A percentile compares a stretch with the other conserved stretches of the same genome.
These are phyloP conservation scores for Talaromyces stipitatus DNA, from an alignment of 495 filamentous ascomycete species.

Conservation along the genomic window DNA sequence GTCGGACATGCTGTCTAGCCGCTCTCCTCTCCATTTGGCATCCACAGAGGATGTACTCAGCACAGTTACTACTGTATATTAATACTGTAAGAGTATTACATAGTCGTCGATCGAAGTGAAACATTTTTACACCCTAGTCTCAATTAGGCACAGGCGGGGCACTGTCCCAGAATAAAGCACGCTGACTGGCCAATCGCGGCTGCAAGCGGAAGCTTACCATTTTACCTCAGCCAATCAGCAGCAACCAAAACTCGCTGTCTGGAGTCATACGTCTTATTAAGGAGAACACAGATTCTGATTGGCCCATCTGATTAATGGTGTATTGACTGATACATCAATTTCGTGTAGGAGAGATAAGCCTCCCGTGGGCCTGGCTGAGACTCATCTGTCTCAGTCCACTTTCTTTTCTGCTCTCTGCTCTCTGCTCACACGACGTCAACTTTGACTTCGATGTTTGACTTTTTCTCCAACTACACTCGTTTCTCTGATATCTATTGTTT, in stretches of 20 bases:
- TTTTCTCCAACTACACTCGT: not conserved
- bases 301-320: too few species aligned
- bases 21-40: too few species aligned
- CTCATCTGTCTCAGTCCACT: not conserved
- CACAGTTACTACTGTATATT: too few species aligned
- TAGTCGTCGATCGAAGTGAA: not conserved
- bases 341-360: conserved; percentile 1
- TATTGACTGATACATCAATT: too few species aligned
- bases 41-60: too few species aligned
- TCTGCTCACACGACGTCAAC: not conserved
- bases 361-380: not conserved
- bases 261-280: too few species aligned
- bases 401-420: not conserved
- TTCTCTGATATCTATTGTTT: too few species aligned
- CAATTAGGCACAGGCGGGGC: not conserved
- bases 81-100: not conserved
- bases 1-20: too few species aligned
- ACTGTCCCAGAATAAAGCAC: not conserved
- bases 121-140: not conserved
- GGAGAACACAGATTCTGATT: not conserved
- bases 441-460: not conserved
- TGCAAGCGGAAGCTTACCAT: conserved; percentile 1
- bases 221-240: not conserved
- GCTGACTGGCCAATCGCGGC: not conserved
- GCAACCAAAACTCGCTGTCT: not conserved